A percentile compares a stretch with the other conserved stretches of the same genome.
Conservation (phyloP, 2,329 filamentous ascomycete genomes). For the Curvularia lunata region DNA sequence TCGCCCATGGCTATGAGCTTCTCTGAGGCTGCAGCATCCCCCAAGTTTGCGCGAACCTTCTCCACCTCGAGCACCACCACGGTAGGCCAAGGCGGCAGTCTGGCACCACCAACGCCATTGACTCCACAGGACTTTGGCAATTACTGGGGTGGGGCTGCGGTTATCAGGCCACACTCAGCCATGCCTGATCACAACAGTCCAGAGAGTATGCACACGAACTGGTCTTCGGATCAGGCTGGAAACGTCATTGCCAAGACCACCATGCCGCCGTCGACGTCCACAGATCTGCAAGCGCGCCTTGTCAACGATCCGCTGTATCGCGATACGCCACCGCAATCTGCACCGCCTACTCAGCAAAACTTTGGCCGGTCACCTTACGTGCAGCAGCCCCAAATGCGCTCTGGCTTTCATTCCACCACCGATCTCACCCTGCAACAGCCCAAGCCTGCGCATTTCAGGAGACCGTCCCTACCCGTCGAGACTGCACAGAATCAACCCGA, state of each 20-base stretch:
- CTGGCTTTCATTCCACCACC: conserved; percentile 44
- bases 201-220: conserved; percentile 45
- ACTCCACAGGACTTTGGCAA: conserved; percentile 52
- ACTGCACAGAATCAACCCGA: conserved; percentile 32
- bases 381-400: conserved; percentile 42
- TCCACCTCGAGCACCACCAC: conserved; percentile 47
- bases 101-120: conserved; percentile 57
- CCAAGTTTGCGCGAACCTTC: conserved; percentile 52
- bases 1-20: conserved; percentile 57
- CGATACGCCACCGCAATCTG: conserved; percentile 59
- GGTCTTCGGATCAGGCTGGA: conserved; percentile 47
- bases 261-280: conserved; percentile 56
- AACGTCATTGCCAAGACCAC: conserved; percentile 44
- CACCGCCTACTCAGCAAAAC: conserved; percentile 56
- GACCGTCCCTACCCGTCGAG: conserved; percentile 47
- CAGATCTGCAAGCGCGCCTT: conserved; percentile 42
- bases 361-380: conserved; percentile 51
- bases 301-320: conserved; percentile 47
- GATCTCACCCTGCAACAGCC: conserved; percentile 45
- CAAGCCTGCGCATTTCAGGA: conserved; percentile 46
- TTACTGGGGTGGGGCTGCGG: conserved; percentile 50
- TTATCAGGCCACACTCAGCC: conserved; percentile 36
- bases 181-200: conserved; percentile 50
- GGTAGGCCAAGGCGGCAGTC: conserved; percentile 46
- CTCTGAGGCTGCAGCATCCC: conserved; percentile 56